Evolutionary conservation across 495 filamentous ascomycete genomes (phyloP), one percentile per base, ranked within the genome.

Genomic region (Penicillium arizonense): DNA sequence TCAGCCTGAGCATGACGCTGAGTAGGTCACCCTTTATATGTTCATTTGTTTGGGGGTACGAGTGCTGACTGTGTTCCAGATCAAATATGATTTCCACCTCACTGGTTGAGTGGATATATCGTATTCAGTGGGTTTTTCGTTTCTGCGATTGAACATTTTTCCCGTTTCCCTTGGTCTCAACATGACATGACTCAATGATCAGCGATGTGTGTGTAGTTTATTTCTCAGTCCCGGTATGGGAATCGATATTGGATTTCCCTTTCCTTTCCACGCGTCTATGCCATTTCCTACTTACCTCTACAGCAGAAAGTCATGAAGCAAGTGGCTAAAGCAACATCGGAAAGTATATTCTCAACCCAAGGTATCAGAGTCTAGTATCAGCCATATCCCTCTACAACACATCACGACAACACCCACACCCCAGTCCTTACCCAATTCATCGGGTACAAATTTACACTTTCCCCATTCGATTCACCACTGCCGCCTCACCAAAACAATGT

Each of bases 1-100:
- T 98, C 49, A 92, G 87, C 66, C 87, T 96, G 87, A 97, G 92
- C 73, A 96, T 98, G 94, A 97, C 91, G 53, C 77, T 96, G 77
- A 90, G 90, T 92, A 79, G 69, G 87, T 82, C 45, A 12, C 53
- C 32, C 42, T 33, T 13, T 42, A 10, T 9, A 9, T 30, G 24
- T 44, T 24, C 18, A 30, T 38, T 16, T 42, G 45, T 33, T 21
- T 47, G 18, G 9, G 23, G 24, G 21, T 32, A 44, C 54, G 45
- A 28, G 50, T 60, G 51, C 61, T 72, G 48, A 72, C 58, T 28
- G 40, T 46, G 42, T 18, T 49, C 18, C 50, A 74, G 71, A 61
- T 47, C 63, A 72, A 62, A 72, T 74, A 53, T 74, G 63, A 50
- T 34, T 28, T 36, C 45, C 3, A 33, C 20, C 16, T 53, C 43